These are phyloP conservation scores for Cryphonectria naterciae DNA, from an alignment of 2,329 filamentous ascomycete species.

Conservation along the genomic window DNA sequence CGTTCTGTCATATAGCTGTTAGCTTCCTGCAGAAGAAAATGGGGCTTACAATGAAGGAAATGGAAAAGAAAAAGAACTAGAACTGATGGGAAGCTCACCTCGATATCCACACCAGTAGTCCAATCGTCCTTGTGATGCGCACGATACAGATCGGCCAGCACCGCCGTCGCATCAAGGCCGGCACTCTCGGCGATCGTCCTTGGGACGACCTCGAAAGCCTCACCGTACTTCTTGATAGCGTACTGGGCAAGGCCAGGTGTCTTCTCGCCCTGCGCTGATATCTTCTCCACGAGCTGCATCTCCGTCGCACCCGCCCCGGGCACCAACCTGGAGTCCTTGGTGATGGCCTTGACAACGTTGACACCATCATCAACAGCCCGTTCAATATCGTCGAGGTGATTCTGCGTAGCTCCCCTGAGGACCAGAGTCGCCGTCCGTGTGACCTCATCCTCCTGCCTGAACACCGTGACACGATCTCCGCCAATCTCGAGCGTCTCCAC, in stretches of 20 bases:
- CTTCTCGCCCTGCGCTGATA: slow-evolving; percentile 88
- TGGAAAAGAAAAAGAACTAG: background rate
- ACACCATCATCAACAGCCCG: slow-evolving; percentile 97
- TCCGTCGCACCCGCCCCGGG: slow-evolving; percentile 94
- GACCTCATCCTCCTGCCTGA: slow-evolving; percentile 91
- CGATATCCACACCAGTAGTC: slow-evolving; percentile 92
- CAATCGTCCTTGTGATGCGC: slow-evolving; percentile 89
- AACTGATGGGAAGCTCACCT: slow-evolving; percentile 52
- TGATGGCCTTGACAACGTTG: slow-evolving; percentile 98
- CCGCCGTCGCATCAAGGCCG: slow-evolving; percentile 95
- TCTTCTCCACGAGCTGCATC: slow-evolving; percentile 88
- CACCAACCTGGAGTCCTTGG: slow-evolving; percentile 86
- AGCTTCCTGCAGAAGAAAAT: slow-evolving; percentile 29
- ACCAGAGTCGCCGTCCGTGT: slow-evolving; percentile 95
- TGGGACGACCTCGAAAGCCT: slow-evolving; percentile 96
- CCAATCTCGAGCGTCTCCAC: slow-evolving; percentile 98
- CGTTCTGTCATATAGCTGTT: slow-evolving; percentile 56
- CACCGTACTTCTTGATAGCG: slow-evolving; percentile 95
- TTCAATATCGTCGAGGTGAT: slow-evolving; percentile 96
- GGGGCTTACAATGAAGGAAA: background rate
- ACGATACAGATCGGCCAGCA: slow-evolving; percentile 88
- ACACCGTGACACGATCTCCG: slow-evolving; percentile 96
- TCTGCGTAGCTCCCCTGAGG: slow-evolving; percentile 93
- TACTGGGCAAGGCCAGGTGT: slow-evolving; percentile 93
- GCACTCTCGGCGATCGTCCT: slow-evolving; percentile 93